Conservation (phyloP, 257 asterid genomes). For the Echium plantagineum region DNA sequence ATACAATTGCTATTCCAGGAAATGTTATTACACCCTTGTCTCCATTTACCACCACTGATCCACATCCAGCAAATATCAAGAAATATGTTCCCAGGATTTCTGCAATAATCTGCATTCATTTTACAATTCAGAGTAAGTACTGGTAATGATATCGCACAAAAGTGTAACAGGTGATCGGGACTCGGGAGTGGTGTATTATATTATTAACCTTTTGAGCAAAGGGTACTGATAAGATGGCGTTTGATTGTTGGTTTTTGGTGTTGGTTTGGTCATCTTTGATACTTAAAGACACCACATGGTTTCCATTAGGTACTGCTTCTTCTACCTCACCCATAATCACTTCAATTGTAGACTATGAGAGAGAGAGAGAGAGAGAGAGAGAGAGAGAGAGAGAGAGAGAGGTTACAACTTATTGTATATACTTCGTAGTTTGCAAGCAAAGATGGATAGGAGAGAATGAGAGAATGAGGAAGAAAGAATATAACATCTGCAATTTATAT, state of each 20-base stretch:
- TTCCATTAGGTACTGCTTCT: constrained; percentile 29
- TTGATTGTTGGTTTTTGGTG: constrained; percentile 16
- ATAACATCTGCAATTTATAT: too few relatives aligned
- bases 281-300: constrained; percentile 29
- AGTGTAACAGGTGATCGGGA: not conserved
- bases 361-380: not conserved
- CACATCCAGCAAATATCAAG: constrained; percentile 31
- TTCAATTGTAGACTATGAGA: not conserved
- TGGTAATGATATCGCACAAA: too few relatives aligned
- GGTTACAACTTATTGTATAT: not conserved
- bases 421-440: not conserved
- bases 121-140: not conserved
- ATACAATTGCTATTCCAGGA: constrained; percentile 29
- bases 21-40: constrained; percentile 16
- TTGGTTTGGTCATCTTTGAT: constrained; percentile 35
- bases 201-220: constrained; percentile 59
- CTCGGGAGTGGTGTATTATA: not conserved
- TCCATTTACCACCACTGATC: constrained; percentile 23
- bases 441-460: not conserved
- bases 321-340: constrained; percentile 36
- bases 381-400: too few relatives aligned
- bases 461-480: not conserved
- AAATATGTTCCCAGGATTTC: constrained; percentile 26
- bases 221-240: constrained; percentile 34
- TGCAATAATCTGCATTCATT: constrained; percentile 17